These are phyloP conservation scores for Rhizopus microsporus DNA, from an alignment of 371 early-diverging fungal genomes.

Conservation along the genomic window DNA sequence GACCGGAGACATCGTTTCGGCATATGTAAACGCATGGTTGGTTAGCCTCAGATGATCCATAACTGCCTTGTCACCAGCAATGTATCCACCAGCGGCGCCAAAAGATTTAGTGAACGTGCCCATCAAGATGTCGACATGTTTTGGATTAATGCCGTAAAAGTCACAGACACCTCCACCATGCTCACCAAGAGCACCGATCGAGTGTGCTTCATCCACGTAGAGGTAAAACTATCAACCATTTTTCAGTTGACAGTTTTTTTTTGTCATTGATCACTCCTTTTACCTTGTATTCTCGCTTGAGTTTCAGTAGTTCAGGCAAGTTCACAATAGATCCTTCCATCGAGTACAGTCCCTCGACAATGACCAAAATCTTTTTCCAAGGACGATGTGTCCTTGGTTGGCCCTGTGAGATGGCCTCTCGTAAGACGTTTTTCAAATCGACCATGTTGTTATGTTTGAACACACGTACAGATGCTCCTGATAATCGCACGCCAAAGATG, in stretches of 20 bases:
- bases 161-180: slow-evolving; percentile 98
- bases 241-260: neutral
- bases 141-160: slow-evolving; percentile 87
- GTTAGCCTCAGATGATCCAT: slow-evolving; percentile 84
- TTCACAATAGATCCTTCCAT: slow-evolving; percentile 98
- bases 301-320: slow-evolving; percentile 87
- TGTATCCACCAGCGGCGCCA: slow-evolving; percentile 99
- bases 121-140: slow-evolving; percentile 97
- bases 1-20: slow-evolving; percentile 93
- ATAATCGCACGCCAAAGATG: slow-evolving; percentile 94
- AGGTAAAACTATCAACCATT: slow-evolving; percentile 76
- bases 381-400: slow-evolving; percentile 98
- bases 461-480: slow-evolving; percentile 93
- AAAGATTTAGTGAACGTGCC: slow-evolving; percentile 99
- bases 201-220: slow-evolving; percentile 99
- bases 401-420: slow-evolving; percentile 96
- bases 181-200: slow-evolving; percentile 96
- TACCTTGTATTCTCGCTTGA: slow-evolving; percentile 95
- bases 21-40: slow-evolving; percentile 87
- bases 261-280: neutral
- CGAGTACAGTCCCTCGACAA: slow-evolving; percentile 98
- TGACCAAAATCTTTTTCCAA: slow-evolving; percentile 98
- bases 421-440: slow-evolving; percentile 86
- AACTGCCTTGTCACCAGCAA: slow-evolving; percentile 80
- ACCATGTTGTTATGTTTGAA: slow-evolving; percentile 94